phyloP scores from a whole-genome alignment of 148 eudicot genomes.

The Amaranthus palmeri region DNA sequence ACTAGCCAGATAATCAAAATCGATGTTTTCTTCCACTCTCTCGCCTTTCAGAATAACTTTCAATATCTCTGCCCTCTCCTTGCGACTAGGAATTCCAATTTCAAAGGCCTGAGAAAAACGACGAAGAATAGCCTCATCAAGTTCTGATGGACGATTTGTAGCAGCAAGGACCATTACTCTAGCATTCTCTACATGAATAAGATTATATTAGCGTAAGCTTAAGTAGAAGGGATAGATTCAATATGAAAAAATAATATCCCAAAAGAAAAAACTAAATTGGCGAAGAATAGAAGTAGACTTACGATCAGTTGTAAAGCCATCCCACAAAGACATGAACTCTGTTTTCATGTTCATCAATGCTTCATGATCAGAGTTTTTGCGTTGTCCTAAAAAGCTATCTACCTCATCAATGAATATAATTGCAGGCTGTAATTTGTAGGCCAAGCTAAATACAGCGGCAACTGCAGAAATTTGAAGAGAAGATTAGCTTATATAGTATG shows the following conservation, averaged over 20 bases:
- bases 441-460: slow-evolving; percentile 91
- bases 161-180: slow-evolving; percentile 99
- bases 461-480: slow-evolving; percentile 47
- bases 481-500: background rate
- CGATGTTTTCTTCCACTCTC: slow-evolving; percentile 57
- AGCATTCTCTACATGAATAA: slow-evolving; percentile 55
- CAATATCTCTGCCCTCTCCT: slow-evolving; percentile 68
- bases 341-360: slow-evolving; percentile 86
- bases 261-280: background rate
- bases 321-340: slow-evolving; percentile 94
- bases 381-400: slow-evolving; percentile 91
- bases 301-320: slow-evolving; percentile 93
- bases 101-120: slow-evolving; percentile 98
- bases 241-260: background rate
- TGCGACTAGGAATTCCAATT: slow-evolving; percentile 75
- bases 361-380: slow-evolving; percentile 73
- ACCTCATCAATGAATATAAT: slow-evolving; percentile 94
- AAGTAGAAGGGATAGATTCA: no score
- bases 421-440: slow-evolving; percentile 91
- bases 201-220: background rate
- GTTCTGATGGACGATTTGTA: slow-evolving; percentile 94
- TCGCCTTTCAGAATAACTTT: slow-evolving; percentile 76
- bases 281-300: slow-evolving; percentile 23
- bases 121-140: slow-evolving; percentile 94
- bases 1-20: slow-evolving; percentile 58